These are phyloP conservation scores for Rhodamnia argentea DNA, from an alignment of 345 rosid species.

Conservation along the genomic window DNA sequence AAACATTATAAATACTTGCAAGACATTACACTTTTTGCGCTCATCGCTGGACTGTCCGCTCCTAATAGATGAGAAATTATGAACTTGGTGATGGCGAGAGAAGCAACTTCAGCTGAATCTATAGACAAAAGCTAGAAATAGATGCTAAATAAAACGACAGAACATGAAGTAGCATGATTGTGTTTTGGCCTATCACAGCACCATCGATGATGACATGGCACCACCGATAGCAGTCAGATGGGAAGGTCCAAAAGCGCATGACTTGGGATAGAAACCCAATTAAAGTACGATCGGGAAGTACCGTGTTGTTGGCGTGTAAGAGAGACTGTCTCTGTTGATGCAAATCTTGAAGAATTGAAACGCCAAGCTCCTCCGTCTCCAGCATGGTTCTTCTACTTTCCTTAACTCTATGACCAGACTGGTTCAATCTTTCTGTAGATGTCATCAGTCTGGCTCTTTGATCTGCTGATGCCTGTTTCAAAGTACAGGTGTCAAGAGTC, in stretches of 20 bases:
- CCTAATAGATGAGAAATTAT: not conserved
- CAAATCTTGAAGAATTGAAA: slow-evolving; percentile 90
- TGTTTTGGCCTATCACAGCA: not conserved
- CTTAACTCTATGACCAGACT: slow-evolving; percentile 59
- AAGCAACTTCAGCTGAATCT: not conserved
- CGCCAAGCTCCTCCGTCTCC: slow-evolving; percentile 98
- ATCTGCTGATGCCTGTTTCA: slow-evolving; percentile 71
- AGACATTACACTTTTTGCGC: not conserved
- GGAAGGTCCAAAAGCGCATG: not conserved
- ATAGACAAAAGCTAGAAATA: not conserved
- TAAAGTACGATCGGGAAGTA: slow-evolving; percentile 1
- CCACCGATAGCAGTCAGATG: not conserved
- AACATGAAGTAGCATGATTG: not conserved
- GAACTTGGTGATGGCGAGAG: not conserved
- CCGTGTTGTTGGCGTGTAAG: slow-evolving; percentile 62
- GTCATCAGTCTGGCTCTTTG: slow-evolving; percentile 78
- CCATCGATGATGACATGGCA: not conserved
- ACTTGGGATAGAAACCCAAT: not conserved
- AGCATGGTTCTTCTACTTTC: slow-evolving; percentile 90
- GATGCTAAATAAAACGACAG: not conserved
- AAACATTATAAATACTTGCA: not conserved
- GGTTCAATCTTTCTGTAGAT: slow-evolving; percentile 66
- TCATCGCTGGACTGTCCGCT: not conserved
- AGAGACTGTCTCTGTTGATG: slow-evolving; percentile 88
- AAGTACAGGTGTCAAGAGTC: not conserved